A percentile compares a stretch with the other conserved stretches of the same genome.
phyloP scores from a whole-genome alignment of 106 monocot genomes.

The Triglochin maritima region DNA sequence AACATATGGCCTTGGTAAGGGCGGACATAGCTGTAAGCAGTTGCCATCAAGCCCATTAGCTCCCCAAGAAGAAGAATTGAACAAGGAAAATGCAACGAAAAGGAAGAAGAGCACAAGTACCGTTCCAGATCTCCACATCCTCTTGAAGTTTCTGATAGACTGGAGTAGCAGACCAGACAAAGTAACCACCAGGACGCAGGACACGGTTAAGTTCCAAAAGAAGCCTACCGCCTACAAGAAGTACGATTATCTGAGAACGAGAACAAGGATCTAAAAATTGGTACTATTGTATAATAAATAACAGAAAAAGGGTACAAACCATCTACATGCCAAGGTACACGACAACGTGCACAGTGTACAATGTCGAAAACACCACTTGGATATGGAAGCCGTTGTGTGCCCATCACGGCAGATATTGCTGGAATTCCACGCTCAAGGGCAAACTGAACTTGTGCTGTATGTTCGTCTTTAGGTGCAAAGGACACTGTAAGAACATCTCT shows the following conservation, averaged over 20 bases:
- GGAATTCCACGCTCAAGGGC: constrained; percentile 93
- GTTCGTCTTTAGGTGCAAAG: constrained; percentile 95
- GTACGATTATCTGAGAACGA: neutral
- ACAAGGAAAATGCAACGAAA: neutral
- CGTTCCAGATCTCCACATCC: constrained; percentile 87
- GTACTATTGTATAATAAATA: neutral
- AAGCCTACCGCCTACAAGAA: constrained; percentile 50
- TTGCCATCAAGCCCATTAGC: neutral
- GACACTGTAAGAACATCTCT: constrained; percentile 82
- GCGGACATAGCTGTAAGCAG: constrained; percentile 52
- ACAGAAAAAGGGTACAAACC: constrained; percentile 22
- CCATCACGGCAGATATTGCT: constrained; percentile 97
- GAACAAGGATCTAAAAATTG: neutral
- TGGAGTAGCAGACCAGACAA: constrained; percentile 98
- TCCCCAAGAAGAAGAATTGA: neutral
- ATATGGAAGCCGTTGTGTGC: constrained; percentile 72
- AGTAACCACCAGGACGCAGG: constrained; percentile 81
- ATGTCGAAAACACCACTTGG: constrained; percentile 75
- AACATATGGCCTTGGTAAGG: constrained; percentile 80
- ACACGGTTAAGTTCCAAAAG: constrained; percentile 86
- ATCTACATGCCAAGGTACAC: constrained; percentile 91
- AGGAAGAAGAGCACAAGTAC: constrained; percentile 10
- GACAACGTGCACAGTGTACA: constrained; percentile 90
- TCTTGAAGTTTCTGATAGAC: constrained; percentile 91
- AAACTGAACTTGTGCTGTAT: constrained; percentile 91